These are phyloP conservation scores for Rhododendron molle DNA, from an alignment of 148 eudicot genomes.

Conservation along the genomic window DNA sequence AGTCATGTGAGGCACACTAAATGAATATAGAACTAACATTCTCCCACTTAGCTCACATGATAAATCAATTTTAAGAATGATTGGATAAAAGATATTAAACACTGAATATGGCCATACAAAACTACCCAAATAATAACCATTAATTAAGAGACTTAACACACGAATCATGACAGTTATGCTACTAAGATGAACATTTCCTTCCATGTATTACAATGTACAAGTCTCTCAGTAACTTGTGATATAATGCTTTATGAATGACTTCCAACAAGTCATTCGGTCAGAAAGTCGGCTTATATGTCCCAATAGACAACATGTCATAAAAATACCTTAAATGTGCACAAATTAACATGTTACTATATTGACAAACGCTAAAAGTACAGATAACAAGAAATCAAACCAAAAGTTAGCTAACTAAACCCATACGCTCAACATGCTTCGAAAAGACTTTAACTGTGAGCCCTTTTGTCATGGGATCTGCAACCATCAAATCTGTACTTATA, in stretches of 20 bases:
- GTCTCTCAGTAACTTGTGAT: too few relatives aligned
- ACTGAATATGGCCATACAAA: too few relatives aligned
- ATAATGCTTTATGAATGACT: background rate
- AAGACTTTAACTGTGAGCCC: background rate
- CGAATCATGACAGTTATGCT: too few relatives aligned
- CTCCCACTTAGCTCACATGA: too few relatives aligned
- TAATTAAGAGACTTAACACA: too few relatives aligned
- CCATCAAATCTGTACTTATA: background rate
- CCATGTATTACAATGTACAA: too few relatives aligned
- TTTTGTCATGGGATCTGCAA: background rate
- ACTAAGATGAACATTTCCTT: too few relatives aligned
- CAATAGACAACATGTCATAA: background rate
- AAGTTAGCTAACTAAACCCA: background rate
- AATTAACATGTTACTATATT: background rate
- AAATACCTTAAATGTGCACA: background rate
- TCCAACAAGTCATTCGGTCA: background rate
- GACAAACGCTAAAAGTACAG: background rate
- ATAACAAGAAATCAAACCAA: background rate
- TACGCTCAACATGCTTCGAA: background rate
- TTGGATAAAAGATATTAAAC: too few relatives aligned
- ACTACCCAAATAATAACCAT: too few relatives aligned
- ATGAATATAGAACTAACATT: too few relatives aligned
- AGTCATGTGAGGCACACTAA: too few relatives aligned
- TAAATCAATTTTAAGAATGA: too few relatives aligned
- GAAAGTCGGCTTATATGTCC: background rate